Evolutionary conservation across 2,329 filamentous ascomycete species (phyloP).

Genomic region (Botrytis cinerea): DNA sequence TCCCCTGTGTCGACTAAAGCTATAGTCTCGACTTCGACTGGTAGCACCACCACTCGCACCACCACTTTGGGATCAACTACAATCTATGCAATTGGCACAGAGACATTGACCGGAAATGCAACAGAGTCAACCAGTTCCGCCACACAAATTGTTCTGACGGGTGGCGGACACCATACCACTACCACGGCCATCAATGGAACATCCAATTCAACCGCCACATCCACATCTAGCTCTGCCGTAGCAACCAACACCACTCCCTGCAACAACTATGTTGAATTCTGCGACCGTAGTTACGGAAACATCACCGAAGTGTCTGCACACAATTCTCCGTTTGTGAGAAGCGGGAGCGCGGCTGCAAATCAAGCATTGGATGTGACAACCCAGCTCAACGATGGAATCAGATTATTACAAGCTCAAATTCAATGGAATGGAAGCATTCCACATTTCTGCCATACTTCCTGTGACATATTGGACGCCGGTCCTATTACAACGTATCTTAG

Average conservation of each 20-base stretch:
- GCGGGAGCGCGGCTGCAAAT: constrained; percentile 74
- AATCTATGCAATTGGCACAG: constrained; percentile 32
- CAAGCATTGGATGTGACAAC: constrained; percentile 66
- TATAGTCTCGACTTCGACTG: constrained; percentile 36
- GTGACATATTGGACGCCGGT: constrained; percentile 78
- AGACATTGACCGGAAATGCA: constrained; percentile 30
- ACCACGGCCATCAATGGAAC: constrained; percentile 49
- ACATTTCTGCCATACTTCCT: constrained; percentile 84
- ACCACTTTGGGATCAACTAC: constrained; percentile 38
- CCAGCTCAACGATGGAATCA: constrained; percentile 77
- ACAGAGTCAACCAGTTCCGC: constrained; percentile 37
- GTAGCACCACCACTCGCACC: constrained; percentile 32
- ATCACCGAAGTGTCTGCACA: constrained; percentile 77
- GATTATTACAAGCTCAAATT: constrained; percentile 64
- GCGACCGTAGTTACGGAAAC: constrained; percentile 74
- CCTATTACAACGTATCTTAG: constrained; percentile 73
- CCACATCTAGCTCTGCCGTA: constrained; percentile 46
- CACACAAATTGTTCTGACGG: constrained; percentile 44
- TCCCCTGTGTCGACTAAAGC: constrained; percentile 36
- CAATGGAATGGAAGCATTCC: constrained; percentile 61
- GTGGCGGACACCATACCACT: constrained; percentile 36
- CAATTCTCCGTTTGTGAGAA: constrained; percentile 75
- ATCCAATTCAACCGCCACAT: constrained; percentile 49
- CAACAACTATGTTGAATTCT: constrained; percentile 78
- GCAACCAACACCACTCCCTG: constrained; percentile 75